Base-by-base conservation (phyloP, 2,329 filamentous ascomycete species). In the Colletotrichum aenigma region DNA sequence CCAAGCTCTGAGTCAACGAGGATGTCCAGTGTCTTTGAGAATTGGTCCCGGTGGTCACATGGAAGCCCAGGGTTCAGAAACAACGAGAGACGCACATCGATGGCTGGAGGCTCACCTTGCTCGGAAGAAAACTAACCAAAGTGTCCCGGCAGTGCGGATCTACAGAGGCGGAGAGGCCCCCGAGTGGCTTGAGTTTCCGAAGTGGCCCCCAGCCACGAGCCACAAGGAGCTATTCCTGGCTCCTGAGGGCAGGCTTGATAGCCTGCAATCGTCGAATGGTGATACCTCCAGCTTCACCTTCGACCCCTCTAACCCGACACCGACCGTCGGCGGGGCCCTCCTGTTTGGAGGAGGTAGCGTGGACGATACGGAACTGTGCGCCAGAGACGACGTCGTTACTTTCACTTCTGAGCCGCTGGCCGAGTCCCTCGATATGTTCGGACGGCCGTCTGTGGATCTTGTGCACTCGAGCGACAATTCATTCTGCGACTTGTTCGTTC, bases 291-390 rank as follows among this genome's bases (percentile, higher is more conserved):
- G 72, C 18, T 81, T 82, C 61, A 78, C 26, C 1, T 82, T 78
- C 55, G 78, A 81, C 26, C 80, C 80, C 6, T 34, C 71, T 26
- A n/a, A 80, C 18, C 79, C 80, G 1, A 82, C 80, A 3, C 80
- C 80, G 9, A 77, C 77, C 0, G 60, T 80, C 12, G 80, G 79
- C 9, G 79, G 76, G 1, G 73, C 76, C 3, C 62, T 72, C 2
- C 48, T 79, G 16, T 32, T 71, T 10, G 58, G 30, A 3, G 76
- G 75, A 38, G 79, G 77, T 16, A 71, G 56, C 7, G 76, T 71
- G 3, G 77, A 81, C 28, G 80, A 81, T 56, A 76, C 71, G 0
- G 69, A 75, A 2, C 61, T 79, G 8, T 76, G 77, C 16, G 32
- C 67, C 4, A 74, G 81, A 28, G 64, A 74, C 4, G 81, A 82